Conservation (phyloP, 2,329 filamentous ascomycete genomes). For the Aspergillus luchuensis region DNA sequence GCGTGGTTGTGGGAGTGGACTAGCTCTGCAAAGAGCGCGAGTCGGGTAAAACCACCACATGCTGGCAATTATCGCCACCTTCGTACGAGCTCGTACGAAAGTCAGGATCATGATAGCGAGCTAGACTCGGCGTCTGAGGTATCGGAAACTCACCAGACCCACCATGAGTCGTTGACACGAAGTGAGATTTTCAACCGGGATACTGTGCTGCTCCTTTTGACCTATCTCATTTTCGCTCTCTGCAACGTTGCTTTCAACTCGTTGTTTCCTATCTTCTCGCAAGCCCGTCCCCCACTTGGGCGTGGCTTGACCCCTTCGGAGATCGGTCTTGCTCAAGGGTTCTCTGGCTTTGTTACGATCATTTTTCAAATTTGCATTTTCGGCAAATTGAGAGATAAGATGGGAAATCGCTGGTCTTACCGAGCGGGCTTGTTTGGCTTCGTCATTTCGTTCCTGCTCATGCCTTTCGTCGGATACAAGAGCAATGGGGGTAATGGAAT, state of each 20-base stretch:
- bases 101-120: constrained; percentile 45
- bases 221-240: constrained; percentile 91
- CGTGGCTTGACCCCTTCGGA: constrained; percentile 73
- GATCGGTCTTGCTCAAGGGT: constrained; percentile 81
- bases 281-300: constrained; percentile 73
- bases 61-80: constrained; percentile 32
- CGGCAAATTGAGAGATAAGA: constrained; percentile 70
- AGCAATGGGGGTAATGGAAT: constrained; percentile 60
- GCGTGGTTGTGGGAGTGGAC: constrained; percentile 71
- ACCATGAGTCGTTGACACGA: constrained; percentile 52
- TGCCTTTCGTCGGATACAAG: constrained; percentile 86
- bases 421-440: constrained; percentile 76
- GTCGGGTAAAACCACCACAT: constrained; percentile 54
- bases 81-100: constrained; percentile 27
- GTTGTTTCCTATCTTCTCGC: constrained; percentile 89
- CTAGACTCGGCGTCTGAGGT: constrained; percentile 48
- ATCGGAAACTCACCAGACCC: constrained; percentile 42
- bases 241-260: constrained; percentile 95
- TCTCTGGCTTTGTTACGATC: constrained; percentile 83
- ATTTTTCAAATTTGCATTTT: constrained; percentile 87
- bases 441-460: constrained; percentile 77
- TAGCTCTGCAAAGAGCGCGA: constrained; percentile 57
- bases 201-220: constrained; percentile 76
- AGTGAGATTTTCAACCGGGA: constrained; percentile 74
- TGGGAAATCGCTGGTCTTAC: constrained; percentile 87